Evolutionary conservation across 768 basidiomycete genomes (phyloP).

Genomic region (Vararia minispora): DNA sequence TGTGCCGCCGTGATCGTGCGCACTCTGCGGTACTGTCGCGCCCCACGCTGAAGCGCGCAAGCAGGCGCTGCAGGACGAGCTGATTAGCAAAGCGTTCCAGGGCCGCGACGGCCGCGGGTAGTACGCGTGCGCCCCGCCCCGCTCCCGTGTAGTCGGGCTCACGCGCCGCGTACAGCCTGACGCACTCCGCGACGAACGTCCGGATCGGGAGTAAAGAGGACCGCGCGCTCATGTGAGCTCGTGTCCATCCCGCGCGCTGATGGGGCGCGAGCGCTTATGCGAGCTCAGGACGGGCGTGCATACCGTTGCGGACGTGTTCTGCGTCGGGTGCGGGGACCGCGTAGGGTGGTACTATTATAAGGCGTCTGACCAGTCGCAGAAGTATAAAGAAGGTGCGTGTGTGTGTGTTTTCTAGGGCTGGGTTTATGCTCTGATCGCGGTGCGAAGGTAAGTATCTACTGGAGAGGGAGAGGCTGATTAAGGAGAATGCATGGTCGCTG

Average conservation of each 20-base stretch:
- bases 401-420: background rate
- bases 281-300: slow-evolving; percentile 61
- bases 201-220: slow-evolving; percentile 68
- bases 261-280: slow-evolving; percentile 3
- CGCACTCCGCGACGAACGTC: slow-evolving; percentile 70
- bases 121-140: slow-evolving; percentile 29
- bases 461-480: slow-evolving; percentile 68
- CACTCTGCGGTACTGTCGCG: too few relatives aligned
- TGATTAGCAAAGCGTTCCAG: slow-evolving; percentile 79
- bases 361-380: slow-evolving; percentile 65
- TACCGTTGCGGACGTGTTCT: slow-evolving; percentile 72
- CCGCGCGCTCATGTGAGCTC: slow-evolving; percentile 51
- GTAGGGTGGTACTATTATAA: slow-evolving; percentile 80
- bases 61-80: slow-evolving; percentile 71
- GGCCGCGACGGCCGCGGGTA: slow-evolving; percentile 76
- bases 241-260: slow-evolving; percentile 4
- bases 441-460: slow-evolving; percentile 68
- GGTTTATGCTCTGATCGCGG: background rate
- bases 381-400: slow-evolving; percentile 70
- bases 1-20: slow-evolving; percentile 1
- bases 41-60: background rate
- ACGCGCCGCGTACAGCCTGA: slow-evolving; percentile 34
- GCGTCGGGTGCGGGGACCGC: slow-evolving; percentile 67
- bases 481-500: slow-evolving; percentile 72
- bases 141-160: background rate